Conservation (phyloP, 2,329 filamentous ascomycete genomes). For the Aspergillus sojae region DNA sequence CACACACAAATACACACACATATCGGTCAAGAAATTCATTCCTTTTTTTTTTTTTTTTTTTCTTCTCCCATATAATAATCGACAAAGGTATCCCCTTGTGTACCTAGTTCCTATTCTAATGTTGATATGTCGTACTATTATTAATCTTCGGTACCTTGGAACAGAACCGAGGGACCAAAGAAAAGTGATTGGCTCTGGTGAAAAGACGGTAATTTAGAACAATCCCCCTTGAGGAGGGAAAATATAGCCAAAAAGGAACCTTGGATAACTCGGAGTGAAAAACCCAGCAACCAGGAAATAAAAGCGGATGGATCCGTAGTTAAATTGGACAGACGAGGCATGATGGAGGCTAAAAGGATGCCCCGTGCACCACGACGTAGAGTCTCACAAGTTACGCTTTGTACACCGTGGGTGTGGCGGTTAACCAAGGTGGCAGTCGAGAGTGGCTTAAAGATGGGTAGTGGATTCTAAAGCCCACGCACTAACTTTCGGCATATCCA, state of each 20-base stretch:
- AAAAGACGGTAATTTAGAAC: neutral
- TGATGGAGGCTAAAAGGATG: neutral
- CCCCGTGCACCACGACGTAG: slow-evolving; percentile 4
- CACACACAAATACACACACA: slow-evolving; percentile 3
- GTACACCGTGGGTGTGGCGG: neutral
- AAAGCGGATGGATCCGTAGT: neutral
- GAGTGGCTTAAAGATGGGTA: neutral
- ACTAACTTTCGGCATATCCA: neutral
- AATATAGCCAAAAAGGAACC: neutral
- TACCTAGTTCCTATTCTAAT: neutral
- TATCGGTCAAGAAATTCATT: neutral
- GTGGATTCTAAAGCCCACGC: slow-evolving; percentile 1
- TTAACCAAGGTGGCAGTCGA: neutral
- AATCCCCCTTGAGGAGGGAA: neutral
- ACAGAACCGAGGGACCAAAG: neutral
- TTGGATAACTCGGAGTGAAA: neutral
- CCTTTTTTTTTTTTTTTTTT: neutral
- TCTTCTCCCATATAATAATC: too few species aligned
- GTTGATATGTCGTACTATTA: neutral
- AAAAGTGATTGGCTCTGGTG: neutral
- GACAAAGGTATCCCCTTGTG: neutral
- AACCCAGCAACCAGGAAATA: neutral
- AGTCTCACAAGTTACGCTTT: neutral
- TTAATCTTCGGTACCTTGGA: neutral
- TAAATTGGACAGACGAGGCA: neutral